phyloP scores from a whole-genome alignment of 352 stramenopile genomes.

The Phytopythium aichiense region DNA sequence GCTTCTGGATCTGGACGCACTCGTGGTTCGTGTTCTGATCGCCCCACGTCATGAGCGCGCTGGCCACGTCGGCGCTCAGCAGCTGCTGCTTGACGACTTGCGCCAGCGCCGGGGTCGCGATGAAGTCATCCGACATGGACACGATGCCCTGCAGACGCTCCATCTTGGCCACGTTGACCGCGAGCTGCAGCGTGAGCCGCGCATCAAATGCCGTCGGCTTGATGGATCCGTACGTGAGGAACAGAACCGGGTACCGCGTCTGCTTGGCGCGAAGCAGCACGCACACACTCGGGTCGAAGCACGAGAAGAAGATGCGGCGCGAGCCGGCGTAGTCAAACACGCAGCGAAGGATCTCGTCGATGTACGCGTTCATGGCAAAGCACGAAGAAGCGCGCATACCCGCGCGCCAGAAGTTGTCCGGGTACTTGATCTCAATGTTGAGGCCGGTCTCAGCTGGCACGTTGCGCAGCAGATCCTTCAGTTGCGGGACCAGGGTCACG shows the following conservation, averaged over 20 bases:
- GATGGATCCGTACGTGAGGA: constrained; percentile 67
- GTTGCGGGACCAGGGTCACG: constrained; percentile 62
- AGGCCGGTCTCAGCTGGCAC: constrained; percentile 68
- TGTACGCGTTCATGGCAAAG: constrained; percentile 75
- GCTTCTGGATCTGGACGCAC: constrained; percentile 68
- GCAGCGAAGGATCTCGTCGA: constrained; percentile 65
- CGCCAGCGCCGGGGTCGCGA: constrained; percentile 47
- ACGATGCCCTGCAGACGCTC: constrained; percentile 68
- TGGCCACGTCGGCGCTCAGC: not conserved
- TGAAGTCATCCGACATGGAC: constrained; percentile 66
- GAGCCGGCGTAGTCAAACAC: constrained; percentile 61
- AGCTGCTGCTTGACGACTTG: constrained; percentile 45
- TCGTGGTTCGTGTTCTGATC: constrained; percentile 77
- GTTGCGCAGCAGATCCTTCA: constrained; percentile 64
- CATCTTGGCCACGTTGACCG: constrained; percentile 53
- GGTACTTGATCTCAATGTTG: constrained; percentile 86
- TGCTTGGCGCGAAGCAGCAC: constrained; percentile 69
- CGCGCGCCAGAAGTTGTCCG: constrained; percentile 36
- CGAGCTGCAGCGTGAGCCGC: constrained; percentile 62
- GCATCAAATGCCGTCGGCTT: constrained; percentile 37
- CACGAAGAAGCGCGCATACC: constrained; percentile 37
- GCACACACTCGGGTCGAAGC: constrained; percentile 70
- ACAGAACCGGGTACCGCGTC: constrained; percentile 66
- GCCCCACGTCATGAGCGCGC: constrained; percentile 66
- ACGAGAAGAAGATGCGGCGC: constrained; percentile 78